phyloP scores from a whole-genome alignment of 2,329 filamentous ascomycete genomes.

The Diaporthe citri region DNA sequence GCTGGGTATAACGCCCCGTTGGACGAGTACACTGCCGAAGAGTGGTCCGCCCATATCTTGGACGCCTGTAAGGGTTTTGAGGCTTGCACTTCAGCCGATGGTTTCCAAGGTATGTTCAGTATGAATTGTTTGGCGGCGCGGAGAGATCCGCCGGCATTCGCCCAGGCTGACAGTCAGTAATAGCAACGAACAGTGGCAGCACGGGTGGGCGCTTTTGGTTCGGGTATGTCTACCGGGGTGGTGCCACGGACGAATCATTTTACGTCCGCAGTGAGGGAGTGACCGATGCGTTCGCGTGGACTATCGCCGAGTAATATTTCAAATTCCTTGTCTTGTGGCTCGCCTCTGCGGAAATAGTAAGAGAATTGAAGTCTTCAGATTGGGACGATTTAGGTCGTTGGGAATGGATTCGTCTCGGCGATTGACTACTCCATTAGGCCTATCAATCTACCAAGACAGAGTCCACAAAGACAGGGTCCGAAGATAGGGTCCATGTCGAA shows the following conservation, averaged over 20 bases:
- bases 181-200: conserved; percentile 35
- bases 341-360: neutral
- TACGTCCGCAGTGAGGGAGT: conserved; percentile 34
- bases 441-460: no score
- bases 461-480: no score
- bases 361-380: neutral
- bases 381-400: neutral
- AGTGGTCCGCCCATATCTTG: conserved; percentile 33
- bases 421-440: no score
- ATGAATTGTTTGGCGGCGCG: fast-evolving
- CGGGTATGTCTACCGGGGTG: conserved; percentile 38
- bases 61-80: conserved; percentile 29
- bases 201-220: conserved; percentile 38
- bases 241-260: conserved; percentile 32
- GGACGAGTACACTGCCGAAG: conserved; percentile 28
- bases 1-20: conserved; percentile 34
- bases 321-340: no score
- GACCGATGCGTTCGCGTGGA: conserved; percentile 30
- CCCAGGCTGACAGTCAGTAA: neutral
- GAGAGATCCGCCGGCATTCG: neutral
- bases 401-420: neutral
- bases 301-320: conserved; percentile 24
- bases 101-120: conserved; percentile 32
- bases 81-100: conserved; percentile 36
- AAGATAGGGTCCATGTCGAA: no score